phyloP scores from a whole-genome alignment of 1,284 basidiomycete species.

The Fereydounia khargensis region DNA sequence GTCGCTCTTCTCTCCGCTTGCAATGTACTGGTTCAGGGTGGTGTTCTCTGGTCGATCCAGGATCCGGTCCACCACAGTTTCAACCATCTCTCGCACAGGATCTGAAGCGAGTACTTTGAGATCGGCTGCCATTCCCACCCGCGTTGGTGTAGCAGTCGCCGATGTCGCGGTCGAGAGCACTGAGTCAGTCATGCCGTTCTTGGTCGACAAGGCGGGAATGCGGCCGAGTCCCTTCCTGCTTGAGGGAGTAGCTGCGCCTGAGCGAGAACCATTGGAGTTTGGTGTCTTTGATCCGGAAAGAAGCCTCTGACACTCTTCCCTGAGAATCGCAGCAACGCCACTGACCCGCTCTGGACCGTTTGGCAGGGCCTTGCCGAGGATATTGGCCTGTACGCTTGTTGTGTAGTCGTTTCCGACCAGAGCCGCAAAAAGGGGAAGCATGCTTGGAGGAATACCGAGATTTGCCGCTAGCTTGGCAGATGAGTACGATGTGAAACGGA shows the following conservation, averaged over 20 bases:
- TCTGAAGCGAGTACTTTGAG: no score
- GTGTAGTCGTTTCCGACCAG: conserved; percentile 49
- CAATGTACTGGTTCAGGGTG: conserved; percentile 14
- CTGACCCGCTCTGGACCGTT: conserved; percentile 21
- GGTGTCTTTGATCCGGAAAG: conserved; percentile 5
- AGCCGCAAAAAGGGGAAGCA: conserved; percentile 42
- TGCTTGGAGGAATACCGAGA: conserved; percentile 26
- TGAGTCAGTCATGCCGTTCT: no score
- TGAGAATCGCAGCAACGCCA: conserved; percentile 26
- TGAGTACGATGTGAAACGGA: conserved; percentile 34
- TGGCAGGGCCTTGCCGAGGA: conserved; percentile 33
- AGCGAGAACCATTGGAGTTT: conserved; percentile 3
- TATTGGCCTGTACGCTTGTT: conserved; percentile 18
- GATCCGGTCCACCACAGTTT: conserved; percentile 26
- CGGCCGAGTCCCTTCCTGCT: conserved; percentile 13
- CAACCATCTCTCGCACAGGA: conserved; percentile 41
- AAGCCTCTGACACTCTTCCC: conserved; percentile 23
- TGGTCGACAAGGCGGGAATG: conserved; percentile 2
- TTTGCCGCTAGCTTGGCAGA: conserved; percentile 29
- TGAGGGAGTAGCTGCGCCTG: conserved; percentile 19
- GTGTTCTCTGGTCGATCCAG: conserved; percentile 4
- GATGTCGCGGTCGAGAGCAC: conserved; percentile 20
- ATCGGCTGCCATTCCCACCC: no score
- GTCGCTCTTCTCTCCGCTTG: conserved; percentile 29
- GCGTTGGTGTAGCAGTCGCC: conserved; percentile 30